Evolutionary conservation across 148 eudicot species (phyloP).

Genomic region (Mesembryanthemum crystallinum): DNA sequence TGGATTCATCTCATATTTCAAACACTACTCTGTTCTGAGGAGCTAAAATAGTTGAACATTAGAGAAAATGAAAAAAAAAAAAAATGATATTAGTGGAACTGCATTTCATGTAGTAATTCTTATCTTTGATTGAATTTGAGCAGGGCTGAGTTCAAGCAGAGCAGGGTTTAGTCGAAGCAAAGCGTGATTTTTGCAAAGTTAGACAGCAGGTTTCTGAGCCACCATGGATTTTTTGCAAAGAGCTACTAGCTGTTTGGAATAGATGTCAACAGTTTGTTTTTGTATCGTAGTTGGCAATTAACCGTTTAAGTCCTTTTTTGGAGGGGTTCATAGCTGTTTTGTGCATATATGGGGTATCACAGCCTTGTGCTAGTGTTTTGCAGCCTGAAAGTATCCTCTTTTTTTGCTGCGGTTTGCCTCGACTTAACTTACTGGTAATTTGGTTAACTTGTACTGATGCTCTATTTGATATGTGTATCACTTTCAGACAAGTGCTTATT

Average conservation of each 20-base stretch:
- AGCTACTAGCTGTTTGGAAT: neutral
- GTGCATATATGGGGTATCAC: neutral
- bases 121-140: neutral
- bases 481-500: too few species aligned
- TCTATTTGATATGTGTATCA: too few species aligned
- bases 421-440: too few species aligned
- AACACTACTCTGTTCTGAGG: too few species aligned
- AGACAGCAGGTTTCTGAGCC: neutral
- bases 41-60: too few species aligned
- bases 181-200: neutral
- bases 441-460: too few species aligned
- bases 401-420: too few species aligned
- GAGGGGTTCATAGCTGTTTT: too few species aligned
- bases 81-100: too few species aligned
- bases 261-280: neutral
- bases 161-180: neutral
- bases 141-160: neutral
- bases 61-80: too few species aligned
- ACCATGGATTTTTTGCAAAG: constrained; percentile 1
- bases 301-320: too few species aligned
- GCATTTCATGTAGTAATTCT: neutral
- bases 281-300: neutral
- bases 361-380: neutral
- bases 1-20: too few species aligned
- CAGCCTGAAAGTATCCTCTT: neutral